Evolutionary conservation across 2,329 filamentous ascomycete species (phyloP).

Genomic region (Pseudocercospora macadamiae): DNA sequence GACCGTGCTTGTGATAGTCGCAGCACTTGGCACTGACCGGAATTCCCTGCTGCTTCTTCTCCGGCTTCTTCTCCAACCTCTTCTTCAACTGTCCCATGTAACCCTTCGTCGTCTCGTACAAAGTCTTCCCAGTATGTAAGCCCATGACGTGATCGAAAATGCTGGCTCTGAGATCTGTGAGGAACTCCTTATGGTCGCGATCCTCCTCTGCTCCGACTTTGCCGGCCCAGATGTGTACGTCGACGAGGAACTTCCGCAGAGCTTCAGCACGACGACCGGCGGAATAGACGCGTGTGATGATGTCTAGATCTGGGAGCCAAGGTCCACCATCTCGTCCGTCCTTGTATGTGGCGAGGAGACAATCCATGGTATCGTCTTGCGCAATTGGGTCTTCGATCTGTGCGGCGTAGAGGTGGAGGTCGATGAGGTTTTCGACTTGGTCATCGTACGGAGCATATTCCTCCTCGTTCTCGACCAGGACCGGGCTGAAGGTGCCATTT

Average conservation of each 20-base stretch:
- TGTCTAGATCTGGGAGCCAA: background rate
- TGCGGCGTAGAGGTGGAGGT: background rate
- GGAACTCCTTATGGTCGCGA: background rate
- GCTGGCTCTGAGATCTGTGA: background rate
- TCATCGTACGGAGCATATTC: background rate
- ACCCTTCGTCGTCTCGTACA: background rate
- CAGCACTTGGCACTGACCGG: background rate
- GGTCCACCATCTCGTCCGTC: background rate
- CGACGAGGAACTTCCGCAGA: background rate
- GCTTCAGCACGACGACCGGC: background rate
- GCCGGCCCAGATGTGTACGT: background rate
- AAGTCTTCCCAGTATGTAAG: background rate
- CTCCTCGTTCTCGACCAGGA: background rate
- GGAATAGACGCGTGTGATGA: background rate
- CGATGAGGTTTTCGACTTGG: background rate
- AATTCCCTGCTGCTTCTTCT: background rate
- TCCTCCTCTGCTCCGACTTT: background rate
- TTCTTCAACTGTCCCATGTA: background rate
- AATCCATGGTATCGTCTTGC: conserved; percentile 6
- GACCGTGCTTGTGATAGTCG: conserved; percentile 2
- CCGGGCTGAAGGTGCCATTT: background rate
- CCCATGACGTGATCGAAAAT: background rate
- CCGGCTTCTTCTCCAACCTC: background rate
- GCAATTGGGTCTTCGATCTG: background rate
- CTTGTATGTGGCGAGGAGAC: background rate